phyloP scores from a whole-genome alignment of 176 grass and related monocot genomes.

The Typha latifolia region DNA sequence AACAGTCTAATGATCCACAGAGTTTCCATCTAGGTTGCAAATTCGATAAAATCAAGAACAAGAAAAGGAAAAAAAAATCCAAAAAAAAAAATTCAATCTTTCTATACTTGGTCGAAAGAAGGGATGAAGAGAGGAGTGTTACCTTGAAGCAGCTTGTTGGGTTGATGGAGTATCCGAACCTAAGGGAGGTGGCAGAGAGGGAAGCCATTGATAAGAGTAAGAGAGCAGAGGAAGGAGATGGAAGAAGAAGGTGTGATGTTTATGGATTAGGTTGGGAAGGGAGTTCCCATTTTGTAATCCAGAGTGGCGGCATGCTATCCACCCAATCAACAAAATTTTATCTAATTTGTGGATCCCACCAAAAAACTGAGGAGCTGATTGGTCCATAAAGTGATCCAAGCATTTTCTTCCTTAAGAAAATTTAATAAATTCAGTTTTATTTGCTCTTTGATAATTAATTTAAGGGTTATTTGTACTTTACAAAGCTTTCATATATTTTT shows the following conservation, averaged over 20 bases:
- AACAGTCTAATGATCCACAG: neutral
- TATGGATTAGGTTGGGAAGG: neutral
- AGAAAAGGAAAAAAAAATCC: neutral
- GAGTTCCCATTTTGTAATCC: neutral
- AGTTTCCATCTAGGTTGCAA: neutral
- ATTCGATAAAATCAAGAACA: neutral
- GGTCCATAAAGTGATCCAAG: too few species aligned
- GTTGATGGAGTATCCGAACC: slow-evolving; percentile 24
- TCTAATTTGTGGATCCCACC: too few species aligned
- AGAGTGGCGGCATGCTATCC: neutral
- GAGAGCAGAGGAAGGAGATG: neutral
- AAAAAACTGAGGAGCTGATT: too few species aligned
- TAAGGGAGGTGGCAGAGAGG: slow-evolving; percentile 23
- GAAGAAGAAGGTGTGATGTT: neutral
- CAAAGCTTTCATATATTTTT: too few species aligned
- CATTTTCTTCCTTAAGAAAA: too few species aligned
- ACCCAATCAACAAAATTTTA: neutral
- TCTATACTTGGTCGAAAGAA: too few species aligned
- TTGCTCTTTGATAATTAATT: too few species aligned
- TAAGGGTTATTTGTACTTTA: too few species aligned
- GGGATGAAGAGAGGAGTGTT: neutral
- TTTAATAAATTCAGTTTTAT: too few species aligned
- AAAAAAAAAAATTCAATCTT: neutral
- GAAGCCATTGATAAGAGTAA: slow-evolving; percentile 17
- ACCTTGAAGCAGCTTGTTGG: slow-evolving; percentile 20